phyloP scores from a whole-genome alignment of 371 early-diverging fungal species.

The Haplosporangium sp. region DNA sequence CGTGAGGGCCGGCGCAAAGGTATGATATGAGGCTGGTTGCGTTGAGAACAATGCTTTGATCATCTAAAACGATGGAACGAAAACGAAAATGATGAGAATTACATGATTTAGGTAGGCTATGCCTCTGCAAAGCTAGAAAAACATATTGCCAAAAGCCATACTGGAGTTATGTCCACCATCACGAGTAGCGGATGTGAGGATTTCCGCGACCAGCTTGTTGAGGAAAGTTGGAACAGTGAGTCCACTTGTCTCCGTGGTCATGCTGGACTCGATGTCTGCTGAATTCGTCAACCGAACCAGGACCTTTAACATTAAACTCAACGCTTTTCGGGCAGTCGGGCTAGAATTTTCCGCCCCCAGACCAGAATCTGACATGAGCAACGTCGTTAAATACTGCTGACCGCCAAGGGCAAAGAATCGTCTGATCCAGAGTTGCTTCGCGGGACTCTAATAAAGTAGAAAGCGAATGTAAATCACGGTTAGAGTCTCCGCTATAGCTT shows the following conservation, averaged over 20 bases:
- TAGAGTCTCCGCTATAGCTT: too few relatives aligned
- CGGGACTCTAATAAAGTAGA: not conserved
- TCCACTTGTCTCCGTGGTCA: constrained; percentile 18
- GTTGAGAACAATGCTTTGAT: constrained; percentile 49
- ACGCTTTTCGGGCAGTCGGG: constrained; percentile 34
- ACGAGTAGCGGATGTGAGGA: constrained; percentile 41
- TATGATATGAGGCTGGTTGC: constrained; percentile 50
- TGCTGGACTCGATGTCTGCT: constrained; percentile 16
- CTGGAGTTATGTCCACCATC: constrained; percentile 26
- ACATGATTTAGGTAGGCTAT: too few relatives aligned
- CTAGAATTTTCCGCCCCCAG: constrained; percentile 30
- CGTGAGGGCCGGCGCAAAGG: constrained; percentile 41
- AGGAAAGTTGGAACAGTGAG: constrained; percentile 35
- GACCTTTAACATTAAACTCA: constrained; percentile 45
- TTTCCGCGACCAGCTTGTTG: constrained; percentile 44
- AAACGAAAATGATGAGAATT: not conserved
- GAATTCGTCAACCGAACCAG: constrained; percentile 43
- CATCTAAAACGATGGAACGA: constrained; percentile 22
- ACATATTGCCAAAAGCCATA: not conserved
- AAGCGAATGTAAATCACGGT: not conserved
- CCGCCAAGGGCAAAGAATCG: constrained; percentile 54
- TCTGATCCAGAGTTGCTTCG: constrained; percentile 41
- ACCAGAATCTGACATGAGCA: constrained; percentile 52
- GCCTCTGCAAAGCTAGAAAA: not conserved
- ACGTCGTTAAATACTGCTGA: constrained; percentile 35